Evolutionary conservation across 2,329 filamentous ascomycete species (phyloP), one percentile per base, ranked within the genome.

Genomic region (Fusarium beomiforme): DNA sequence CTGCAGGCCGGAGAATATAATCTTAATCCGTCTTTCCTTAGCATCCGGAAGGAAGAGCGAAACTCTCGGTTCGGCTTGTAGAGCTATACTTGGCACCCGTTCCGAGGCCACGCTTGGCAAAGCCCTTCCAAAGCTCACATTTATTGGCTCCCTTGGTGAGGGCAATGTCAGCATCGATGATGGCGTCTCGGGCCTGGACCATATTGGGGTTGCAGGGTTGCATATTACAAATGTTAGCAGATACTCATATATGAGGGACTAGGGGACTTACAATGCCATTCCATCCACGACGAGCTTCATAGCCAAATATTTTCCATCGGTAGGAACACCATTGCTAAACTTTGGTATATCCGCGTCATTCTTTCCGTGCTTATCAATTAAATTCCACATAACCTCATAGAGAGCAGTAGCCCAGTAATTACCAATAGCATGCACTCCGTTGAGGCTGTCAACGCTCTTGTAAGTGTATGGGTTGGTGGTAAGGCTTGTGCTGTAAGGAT

Each of bases 201-300:
- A 89, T 86, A 53, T 81, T 87, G 36, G 87, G 87, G 71, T 83
- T 85, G 79, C 87, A 89, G 31, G 87, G 86, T 80, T 89, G 87
- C 63, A 71, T 74, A 26, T 14, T 5, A 1, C 26, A 29, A 11
- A 8, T 0, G 51, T 74, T 44, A 74, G 70, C 4, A 2, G 9
- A 13, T 17, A 19, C 6, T 29, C 2, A 8, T 6, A 10, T 6
- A 29, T 29, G 9, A n/a, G 8, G 4, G 5, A 4, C 4, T 17
- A 2, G 4, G 2, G 0, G 7, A 33, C 72, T 64, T 60, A 74
- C 69, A 89, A 80, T 11, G 85, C 83, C 83, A 89, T 82, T n/a
- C 80, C 86, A 51, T 87, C 85, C 10, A 86, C 64, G 14, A 88
- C 85, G 9, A 89, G 77, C 80, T 88, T 88, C 83, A 88, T 81